Evolutionary conservation across 768 basidiomycete species (phyloP).

Genomic region (Russula abietina): DNA sequence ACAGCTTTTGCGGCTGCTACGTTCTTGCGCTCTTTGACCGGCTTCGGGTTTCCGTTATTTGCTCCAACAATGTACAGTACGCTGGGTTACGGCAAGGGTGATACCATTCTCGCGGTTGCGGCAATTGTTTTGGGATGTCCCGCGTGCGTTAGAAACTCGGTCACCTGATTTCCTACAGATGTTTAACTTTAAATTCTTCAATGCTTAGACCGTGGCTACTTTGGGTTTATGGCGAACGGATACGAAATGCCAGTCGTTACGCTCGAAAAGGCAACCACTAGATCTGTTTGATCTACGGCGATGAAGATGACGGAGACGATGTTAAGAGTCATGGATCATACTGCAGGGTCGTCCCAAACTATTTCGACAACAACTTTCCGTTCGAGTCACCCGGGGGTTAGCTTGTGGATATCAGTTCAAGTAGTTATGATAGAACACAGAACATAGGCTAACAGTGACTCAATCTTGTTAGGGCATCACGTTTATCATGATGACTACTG

Average conservation of each 20-base stretch:
- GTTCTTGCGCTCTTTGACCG: slow-evolving; percentile 57
- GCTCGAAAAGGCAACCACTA: neutral
- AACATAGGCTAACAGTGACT: too few relatives aligned
- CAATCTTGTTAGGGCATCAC: too few relatives aligned
- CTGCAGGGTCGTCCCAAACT: neutral
- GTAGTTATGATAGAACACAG: too few relatives aligned
- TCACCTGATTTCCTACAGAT: neutral
- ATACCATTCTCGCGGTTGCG: slow-evolving; percentile 55
- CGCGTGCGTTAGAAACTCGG: slow-evolving; percentile 29
- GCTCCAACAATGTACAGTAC: slow-evolving; percentile 61
- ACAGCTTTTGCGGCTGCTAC: slow-evolving; percentile 62
- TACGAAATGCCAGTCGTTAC: slow-evolving; percentile 13
- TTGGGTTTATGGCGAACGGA: slow-evolving; percentile 47
- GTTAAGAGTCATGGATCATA: neutral
- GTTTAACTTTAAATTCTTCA: slow-evolving; percentile 36
- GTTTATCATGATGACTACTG: too few relatives aligned
- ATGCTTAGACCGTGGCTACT: slow-evolving; percentile 37
- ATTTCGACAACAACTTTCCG: neutral
- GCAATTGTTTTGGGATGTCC: slow-evolving; percentile 57
- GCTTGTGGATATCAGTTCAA: too few relatives aligned
- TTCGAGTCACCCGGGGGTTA: too few relatives aligned
- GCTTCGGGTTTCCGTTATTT: slow-evolving; percentile 74
- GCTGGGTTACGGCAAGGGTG: slow-evolving; percentile 64
- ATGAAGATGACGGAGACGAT: neutral
- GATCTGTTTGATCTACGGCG: neutral